Evolutionary conservation across 78 protist species (phyloP).

Genomic region (Dictyostelium firmibasis): DNA sequence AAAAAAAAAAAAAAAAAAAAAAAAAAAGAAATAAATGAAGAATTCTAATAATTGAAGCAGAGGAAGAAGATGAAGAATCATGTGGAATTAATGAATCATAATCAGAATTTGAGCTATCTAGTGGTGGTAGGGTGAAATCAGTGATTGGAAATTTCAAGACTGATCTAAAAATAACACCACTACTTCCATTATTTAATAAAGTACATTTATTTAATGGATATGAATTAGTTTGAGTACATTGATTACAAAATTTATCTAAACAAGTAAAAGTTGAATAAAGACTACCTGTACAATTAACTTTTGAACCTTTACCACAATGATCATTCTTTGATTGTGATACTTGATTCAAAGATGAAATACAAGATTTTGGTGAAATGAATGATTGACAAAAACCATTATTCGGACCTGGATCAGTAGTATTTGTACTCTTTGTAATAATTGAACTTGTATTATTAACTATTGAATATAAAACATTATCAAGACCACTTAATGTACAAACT

Average conservation of each 20-base stretch:
- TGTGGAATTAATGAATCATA: background rate
- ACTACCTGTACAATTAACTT: background rate
- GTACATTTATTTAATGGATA: background rate
- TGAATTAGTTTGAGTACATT: background rate
- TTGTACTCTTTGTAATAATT: background rate
- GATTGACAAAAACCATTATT: conserved; percentile 10
- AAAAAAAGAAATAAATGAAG: background rate
- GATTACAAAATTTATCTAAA: background rate
- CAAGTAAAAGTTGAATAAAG: background rate
- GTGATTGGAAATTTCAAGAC: background rate
- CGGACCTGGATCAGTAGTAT: background rate
- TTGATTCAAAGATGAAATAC: background rate
- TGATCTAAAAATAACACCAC: background rate
- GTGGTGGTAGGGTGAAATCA: background rate
- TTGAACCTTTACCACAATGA: background rate
- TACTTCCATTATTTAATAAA: background rate
- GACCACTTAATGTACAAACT: background rate
- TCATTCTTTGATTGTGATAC: background rate
- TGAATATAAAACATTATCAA: background rate
- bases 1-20: background rate
- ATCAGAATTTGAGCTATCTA: background rate
- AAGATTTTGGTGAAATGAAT: background rate
- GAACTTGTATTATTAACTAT: background rate
- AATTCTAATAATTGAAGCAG: background rate
- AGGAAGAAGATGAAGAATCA: background rate